Evolutionary conservation across 164 flowering plant species (phyloP), one percentile per base, ranked within the genome.

Genomic region (Sedum album): DNA sequence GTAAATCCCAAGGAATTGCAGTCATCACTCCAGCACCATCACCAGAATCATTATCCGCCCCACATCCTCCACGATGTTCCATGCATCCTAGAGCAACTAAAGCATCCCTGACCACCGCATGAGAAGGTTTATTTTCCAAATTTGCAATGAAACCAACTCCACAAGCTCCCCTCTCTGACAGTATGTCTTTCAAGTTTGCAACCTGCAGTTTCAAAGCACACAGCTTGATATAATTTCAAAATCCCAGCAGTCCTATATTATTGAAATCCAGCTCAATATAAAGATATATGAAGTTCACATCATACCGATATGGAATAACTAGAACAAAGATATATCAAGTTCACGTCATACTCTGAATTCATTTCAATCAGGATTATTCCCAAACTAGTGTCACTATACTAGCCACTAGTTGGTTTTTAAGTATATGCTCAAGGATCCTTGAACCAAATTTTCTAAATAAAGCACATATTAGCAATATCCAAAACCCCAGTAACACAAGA

Each of bases 61-160:
- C 96, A 82, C 99, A 92, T n/a, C 99, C 99, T 21, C 98, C 99
- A 68, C 99, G 97, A 77, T 95, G 99, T 79, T 95, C 99, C 99
- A 95, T 95, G 80, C 99, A 95, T 53, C 98, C 87, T 75, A 95
- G 91, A 66, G 99, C 97, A 68, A 81, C 78, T 62, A 95, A 90
- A 67, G 99, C 97, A 82, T 92, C 96, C 73, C 81, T 81, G 53
- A 95, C 72, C 68, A 86, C 83, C 62, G 73, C 80, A 77, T 92
- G 89, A 38, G 96, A 86, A 61, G 86, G 84, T 70, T 84, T 85
- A 69, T 92, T 93, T 5, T 89, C 91, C 76, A 95, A 75, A 77
- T 95, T 81, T 36, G 99, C 97, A 78, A 95, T 90, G 73, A 92
- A 95, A 14, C 99, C 98, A 75, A 95, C 99, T 64, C 99, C 99